Conservation (phyloP, 2,329 filamentous ascomycete genomes). For the Thelonectria olida region DNA sequence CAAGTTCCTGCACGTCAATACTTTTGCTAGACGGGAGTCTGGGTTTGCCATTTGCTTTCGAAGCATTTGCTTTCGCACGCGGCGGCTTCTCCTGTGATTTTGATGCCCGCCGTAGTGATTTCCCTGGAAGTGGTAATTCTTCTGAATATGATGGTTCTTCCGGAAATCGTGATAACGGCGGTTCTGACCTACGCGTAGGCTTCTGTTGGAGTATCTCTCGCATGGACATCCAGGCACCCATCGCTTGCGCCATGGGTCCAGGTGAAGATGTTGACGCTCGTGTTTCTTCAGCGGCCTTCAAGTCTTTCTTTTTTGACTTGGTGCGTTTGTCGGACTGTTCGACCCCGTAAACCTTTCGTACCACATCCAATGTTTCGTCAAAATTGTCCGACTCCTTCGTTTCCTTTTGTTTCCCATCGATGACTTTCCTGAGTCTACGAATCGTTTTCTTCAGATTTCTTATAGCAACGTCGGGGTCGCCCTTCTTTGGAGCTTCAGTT, state of each 20-base stretch:
- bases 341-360: conserved; percentile 38
- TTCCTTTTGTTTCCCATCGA: too few relatives aligned
- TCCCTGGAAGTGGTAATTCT: too few relatives aligned
- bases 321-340: conserved; percentile 5
- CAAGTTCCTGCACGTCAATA: conserved; percentile 43
- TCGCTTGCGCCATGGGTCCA: too few relatives aligned
- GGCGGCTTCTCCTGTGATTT: not conserved
- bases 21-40: too few relatives aligned
- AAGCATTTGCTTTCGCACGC: not conserved
- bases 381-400: conserved; percentile 24
- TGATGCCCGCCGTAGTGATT: too few relatives aligned
- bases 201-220: conserved; percentile 37
- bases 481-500: too few relatives aligned
- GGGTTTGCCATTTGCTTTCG: too few relatives aligned
- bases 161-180: not conserved
- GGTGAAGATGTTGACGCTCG: too few relatives aligned
- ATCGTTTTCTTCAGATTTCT: too few relatives aligned
- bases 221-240: conserved; percentile 42
- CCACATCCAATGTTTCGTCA: conserved; percentile 33
- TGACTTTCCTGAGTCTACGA: too few relatives aligned
- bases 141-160: not conserved
- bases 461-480: not conserved
- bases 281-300: not conserved
- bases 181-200: not conserved
- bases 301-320: conserved; percentile 11